phyloP scores from a whole-genome alignment of 345 rosid genomes.

The Brassica incana region DNA sequence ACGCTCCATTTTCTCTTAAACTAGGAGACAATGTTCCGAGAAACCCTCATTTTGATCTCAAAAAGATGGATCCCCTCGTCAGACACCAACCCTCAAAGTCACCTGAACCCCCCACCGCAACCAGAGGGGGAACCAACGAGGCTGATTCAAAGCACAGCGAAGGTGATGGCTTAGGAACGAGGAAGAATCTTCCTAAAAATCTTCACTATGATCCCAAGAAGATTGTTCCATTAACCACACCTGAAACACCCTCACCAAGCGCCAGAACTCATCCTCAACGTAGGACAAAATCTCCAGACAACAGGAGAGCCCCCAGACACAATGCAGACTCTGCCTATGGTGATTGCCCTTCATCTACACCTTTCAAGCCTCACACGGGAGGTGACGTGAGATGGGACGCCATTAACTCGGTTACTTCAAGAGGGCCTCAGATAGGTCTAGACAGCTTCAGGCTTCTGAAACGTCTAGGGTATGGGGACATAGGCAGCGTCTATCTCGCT shows the following conservation, averaged over 20 bases:
- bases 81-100: conserved; percentile 35
- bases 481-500: conserved; percentile 76
- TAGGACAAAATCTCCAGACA: conserved; percentile 19
- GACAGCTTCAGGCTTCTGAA: conserved; percentile 78
- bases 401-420: conserved; percentile 48
- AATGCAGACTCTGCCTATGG: conserved; percentile 37
- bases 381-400: conserved; percentile 91
- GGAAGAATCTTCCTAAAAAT: conserved; percentile 23
- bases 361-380: conserved; percentile 83
- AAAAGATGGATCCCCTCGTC: conserved; percentile 51
- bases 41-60: conserved; percentile 50
- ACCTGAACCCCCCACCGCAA: conserved; percentile 25
- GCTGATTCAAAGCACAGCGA: conserved; percentile 25
- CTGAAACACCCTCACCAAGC: conserved; percentile 23
- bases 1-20: conserved; percentile 29
- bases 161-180: conserved; percentile 22
- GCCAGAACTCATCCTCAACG: conserved; percentile 16
- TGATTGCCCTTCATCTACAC: conserved; percentile 48
- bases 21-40: conserved; percentile 46
- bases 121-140: conserved; percentile 25
- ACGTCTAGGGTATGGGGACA: conserved; percentile 89
- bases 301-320: conserved; percentile 37
- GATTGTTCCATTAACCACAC: conserved; percentile 36
- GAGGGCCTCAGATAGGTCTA: conserved; percentile 56
- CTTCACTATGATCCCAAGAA: conserved; percentile 37